phyloP scores from a whole-genome alignment of 768 basidiomycete genomes.

The Scleroderma citrinum region DNA sequence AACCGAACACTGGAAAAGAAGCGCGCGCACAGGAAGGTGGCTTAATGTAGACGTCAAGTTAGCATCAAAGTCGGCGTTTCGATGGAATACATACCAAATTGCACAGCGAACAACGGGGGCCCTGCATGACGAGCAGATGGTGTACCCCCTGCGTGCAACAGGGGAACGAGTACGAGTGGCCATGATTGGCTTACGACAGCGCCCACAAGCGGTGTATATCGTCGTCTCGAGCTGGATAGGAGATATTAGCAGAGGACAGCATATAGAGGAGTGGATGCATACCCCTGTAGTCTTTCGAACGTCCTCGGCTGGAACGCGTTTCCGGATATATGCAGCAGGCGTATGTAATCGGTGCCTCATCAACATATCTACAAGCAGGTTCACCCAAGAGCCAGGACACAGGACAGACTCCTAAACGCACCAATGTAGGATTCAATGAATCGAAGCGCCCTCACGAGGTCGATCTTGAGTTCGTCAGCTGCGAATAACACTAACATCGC shows the following conservation, averaged over 20 bases:
- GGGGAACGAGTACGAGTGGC: conserved; percentile 31
- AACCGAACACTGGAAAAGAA: conserved; percentile 69
- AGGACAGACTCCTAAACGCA: conserved; percentile 25
- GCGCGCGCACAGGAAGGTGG: conserved; percentile 66
- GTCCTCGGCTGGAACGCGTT: conserved; percentile 47
- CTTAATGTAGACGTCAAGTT: conserved; percentile 31
- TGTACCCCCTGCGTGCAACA: conserved; percentile 37
- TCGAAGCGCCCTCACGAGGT: conserved; percentile 35
- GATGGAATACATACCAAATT: conserved; percentile 54
- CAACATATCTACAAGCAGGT: conserved; percentile 47
- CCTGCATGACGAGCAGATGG: conserved; percentile 56
- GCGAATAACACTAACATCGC: conserved; percentile 64
- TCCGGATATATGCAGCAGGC: conserved; percentile 71
- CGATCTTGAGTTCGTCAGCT: conserved; percentile 49
- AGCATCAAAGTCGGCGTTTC: conserved; percentile 4
- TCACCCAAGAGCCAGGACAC: background rate
- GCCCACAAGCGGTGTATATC: conserved; percentile 64
- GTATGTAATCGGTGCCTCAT: conserved; percentile 55
- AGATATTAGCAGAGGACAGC: background rate
- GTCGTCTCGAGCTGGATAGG: conserved; percentile 56
- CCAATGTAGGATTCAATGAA: conserved; percentile 75
- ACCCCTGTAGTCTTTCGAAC: conserved; percentile 53
- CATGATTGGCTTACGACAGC: conserved; percentile 57
- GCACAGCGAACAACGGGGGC: conserved; percentile 47
- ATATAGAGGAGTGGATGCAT: conserved; percentile 10